phyloP scores from a whole-genome alignment of 2,329 filamentous ascomycete genomes.

The Cryphonectria japonica region DNA sequence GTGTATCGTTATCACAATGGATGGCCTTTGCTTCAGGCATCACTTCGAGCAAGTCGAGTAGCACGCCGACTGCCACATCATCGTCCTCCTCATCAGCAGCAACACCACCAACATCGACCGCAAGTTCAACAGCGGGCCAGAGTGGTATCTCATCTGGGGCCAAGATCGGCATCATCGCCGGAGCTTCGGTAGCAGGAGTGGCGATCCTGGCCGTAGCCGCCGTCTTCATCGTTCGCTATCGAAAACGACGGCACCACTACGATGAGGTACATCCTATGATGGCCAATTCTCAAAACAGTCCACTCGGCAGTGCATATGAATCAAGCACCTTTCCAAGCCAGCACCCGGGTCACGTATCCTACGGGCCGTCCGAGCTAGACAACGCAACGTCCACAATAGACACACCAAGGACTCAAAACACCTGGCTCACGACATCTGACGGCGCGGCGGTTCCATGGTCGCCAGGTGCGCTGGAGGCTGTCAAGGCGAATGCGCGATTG shows the following conservation, averaged over 20 bases:
- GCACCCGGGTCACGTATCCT: constrained; percentile 8
- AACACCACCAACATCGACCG: constrained; percentile 25
- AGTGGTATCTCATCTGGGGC: constrained; percentile 33
- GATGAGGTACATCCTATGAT: constrained; percentile 40
- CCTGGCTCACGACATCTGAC: constrained; percentile 19
- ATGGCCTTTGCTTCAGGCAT: constrained; percentile 38
- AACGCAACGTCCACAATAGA: constrained; percentile 7
- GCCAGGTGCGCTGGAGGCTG: constrained; percentile 19
- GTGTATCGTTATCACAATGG: constrained; percentile 47
- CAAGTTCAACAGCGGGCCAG: constrained; percentile 18
- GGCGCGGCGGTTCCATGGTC: constrained; percentile 24
- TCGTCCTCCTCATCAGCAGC: constrained; percentile 17
- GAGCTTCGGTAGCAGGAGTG: constrained; percentile 31
- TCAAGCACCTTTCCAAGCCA: constrained; percentile 6
- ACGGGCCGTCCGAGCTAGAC: constrained; percentile 19
- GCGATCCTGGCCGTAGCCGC: constrained; percentile 31
- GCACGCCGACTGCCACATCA: constrained; percentile 30
- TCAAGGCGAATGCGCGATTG: constrained; percentile 5
- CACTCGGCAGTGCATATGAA: constrained; percentile 7
- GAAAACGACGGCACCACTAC: constrained; percentile 29
- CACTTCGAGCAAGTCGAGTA: constrained; percentile 25
- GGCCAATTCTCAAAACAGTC: constrained; percentile 26
- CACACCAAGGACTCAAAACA: neutral
- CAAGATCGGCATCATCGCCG: constrained; percentile 38
- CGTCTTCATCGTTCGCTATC: constrained; percentile 34